Conservation (phyloP, 805 yeast genomes). For the Saccharomycopsis fermentans region DNA sequence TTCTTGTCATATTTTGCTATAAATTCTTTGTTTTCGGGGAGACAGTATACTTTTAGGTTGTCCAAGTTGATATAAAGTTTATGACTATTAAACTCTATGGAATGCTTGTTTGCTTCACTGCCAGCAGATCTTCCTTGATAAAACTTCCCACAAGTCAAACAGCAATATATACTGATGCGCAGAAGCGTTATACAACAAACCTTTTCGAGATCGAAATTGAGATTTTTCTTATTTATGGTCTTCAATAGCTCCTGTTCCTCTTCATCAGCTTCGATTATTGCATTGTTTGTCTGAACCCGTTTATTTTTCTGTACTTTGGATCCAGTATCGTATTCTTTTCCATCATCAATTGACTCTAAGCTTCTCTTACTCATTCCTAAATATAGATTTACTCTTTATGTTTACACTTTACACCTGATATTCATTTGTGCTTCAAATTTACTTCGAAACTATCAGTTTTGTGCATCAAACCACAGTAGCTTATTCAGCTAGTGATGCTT, state of each 20-base stretch:
- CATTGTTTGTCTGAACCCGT: too few relatives aligned
- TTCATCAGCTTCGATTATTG: background rate
- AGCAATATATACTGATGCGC: constrained; percentile 54
- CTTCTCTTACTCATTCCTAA: background rate
- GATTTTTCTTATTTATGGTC: constrained; percentile 24
- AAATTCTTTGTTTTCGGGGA: constrained; percentile 54
- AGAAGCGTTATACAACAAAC: constrained; percentile 56
- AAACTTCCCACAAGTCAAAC: constrained; percentile 66
- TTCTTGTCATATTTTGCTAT: background rate
- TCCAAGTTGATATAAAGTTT: constrained; percentile 51
- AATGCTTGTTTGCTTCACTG: constrained; percentile 62
- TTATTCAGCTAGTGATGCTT: too few relatives aligned
- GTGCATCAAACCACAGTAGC: too few relatives aligned
- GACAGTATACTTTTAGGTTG: constrained; percentile 37
- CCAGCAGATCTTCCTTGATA: constrained; percentile 53
- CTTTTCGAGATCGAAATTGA: constrained; percentile 64
- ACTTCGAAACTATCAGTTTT: too few relatives aligned
- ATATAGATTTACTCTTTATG: too few relatives aligned
- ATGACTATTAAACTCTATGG: constrained; percentile 48
- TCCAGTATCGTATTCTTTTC: background rate
- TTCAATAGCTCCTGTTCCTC: constrained; percentile 7
- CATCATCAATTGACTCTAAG: background rate
- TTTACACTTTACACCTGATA: background rate
- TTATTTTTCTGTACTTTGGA: too few relatives aligned
- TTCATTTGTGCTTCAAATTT: too few relatives aligned